Percentiles rank a stretch among this genome's conserved stretches.
Conservation (phyloP, 306 rosid genomes). For the Argentina anserina region DNA sequence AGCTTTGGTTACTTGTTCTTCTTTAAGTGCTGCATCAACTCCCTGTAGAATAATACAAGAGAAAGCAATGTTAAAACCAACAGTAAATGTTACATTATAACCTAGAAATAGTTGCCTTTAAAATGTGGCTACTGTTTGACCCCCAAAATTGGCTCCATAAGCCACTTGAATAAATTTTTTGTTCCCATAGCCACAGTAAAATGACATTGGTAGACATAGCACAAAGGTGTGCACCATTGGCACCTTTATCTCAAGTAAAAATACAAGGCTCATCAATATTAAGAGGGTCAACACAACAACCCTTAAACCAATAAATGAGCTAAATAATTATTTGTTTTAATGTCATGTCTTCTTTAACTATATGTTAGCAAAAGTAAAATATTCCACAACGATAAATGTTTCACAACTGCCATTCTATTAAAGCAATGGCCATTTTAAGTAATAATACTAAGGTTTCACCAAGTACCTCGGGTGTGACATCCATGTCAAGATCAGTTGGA, state of each 20-base stretch:
- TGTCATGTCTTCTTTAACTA: neutral
- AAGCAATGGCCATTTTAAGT: neutral
- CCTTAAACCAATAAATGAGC: neutral
- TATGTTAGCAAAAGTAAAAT: neutral
- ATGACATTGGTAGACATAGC: neutral
- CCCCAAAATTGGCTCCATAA: neutral
- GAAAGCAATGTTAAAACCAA: neutral
- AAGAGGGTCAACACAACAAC: neutral
- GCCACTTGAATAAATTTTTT: neutral
- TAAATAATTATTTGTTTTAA: neutral
- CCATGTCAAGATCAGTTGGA: slow-evolving; percentile 93
- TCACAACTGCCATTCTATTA: neutral
- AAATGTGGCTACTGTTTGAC: neutral
- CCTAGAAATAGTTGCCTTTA: neutral
- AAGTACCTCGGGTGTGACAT: slow-evolving; percentile 93
- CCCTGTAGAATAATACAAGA: slow-evolving; percentile 51
- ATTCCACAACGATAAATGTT: neutral
- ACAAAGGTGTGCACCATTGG: no score
- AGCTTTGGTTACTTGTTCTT: slow-evolving; percentile 67
- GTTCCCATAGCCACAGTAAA: neutral
- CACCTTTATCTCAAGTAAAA: neutral
- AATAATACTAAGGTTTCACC: slow-evolving; percentile 1
- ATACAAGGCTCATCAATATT: neutral
- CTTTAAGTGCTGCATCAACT: slow-evolving; percentile 65
- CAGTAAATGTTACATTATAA: neutral